Conservation (phyloP, 2,329 filamentous ascomycete genomes). For the Hymenoscyphus repandus region DNA sequence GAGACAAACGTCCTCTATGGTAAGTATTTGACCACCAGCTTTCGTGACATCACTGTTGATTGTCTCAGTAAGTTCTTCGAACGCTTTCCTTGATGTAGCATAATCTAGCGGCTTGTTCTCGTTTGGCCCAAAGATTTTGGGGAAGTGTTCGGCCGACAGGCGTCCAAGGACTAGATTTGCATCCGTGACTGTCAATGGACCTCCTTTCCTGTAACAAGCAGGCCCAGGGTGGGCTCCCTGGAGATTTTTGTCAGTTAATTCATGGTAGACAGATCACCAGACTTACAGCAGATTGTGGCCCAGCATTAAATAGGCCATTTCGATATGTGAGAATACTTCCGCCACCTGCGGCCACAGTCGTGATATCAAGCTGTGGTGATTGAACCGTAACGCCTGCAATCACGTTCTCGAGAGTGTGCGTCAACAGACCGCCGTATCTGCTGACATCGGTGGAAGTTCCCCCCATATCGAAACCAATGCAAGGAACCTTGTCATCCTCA, state of each 20-base stretch:
- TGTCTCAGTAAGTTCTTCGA: conserved; percentile 68
- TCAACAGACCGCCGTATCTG: conserved; percentile 79
- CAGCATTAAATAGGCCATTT: conserved; percentile 86
- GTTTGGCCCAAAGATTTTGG: conserved; percentile 86
- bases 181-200: conserved; percentile 84
- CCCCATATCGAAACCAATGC: conserved; percentile 96
- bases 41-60: conserved; percentile 51
- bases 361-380: conserved; percentile 88
- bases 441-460: conserved; percentile 91
- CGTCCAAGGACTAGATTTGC: conserved; percentile 82
- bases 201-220: conserved; percentile 84
- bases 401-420: conserved; percentile 91
- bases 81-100: conserved; percentile 66
- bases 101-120: conserved; percentile 76
- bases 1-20: conserved; percentile 46
- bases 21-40: conserved; percentile 62
- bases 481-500: conserved; percentile 70
- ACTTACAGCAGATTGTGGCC: conserved; percentile 53
- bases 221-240: not conserved
- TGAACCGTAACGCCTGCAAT: conserved; percentile 93
- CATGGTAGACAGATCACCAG: not conserved
- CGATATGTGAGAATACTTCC: conserved; percentile 80
- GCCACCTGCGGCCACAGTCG: conserved; percentile 88
- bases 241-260: not conserved
- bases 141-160: conserved; percentile 82